Evolutionary conservation across 495 filamentous ascomycete genomes (phyloP).

Genomic region (Pyronema omphalodes): DNA sequence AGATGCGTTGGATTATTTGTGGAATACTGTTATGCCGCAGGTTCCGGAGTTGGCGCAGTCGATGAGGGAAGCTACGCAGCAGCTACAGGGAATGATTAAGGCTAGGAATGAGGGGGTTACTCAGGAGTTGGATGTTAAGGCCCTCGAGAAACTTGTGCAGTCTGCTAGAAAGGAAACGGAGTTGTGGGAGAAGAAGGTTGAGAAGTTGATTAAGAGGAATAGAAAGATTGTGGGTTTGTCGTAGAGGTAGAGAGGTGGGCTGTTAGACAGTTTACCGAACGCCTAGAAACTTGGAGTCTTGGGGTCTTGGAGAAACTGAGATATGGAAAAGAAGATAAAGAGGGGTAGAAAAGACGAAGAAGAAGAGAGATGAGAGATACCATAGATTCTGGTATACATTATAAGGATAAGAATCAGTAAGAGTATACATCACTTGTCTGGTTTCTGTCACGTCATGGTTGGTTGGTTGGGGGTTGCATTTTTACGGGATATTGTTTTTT

Average conservation of each 20-base stretch:
- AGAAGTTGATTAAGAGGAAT: conserved; percentile 43
- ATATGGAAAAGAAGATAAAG: too few relatives aligned
- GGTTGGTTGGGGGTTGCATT: too few relatives aligned
- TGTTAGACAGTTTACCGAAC: too few relatives aligned
- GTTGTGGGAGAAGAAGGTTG: conserved; percentile 46
- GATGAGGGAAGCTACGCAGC: not conserved
- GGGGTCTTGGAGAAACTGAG: too few relatives aligned
- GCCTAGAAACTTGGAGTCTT: too few relatives aligned
- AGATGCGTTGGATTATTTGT: not conserved
- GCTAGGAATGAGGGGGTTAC: conserved; percentile 13
- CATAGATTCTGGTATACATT: too few relatives aligned
- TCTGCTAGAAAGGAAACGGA: conserved; percentile 49
- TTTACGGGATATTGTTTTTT: too few relatives aligned
- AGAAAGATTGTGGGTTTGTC: conserved; percentile 25
- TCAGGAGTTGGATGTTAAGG: conserved; percentile 26
- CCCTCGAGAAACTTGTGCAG: conserved; percentile 40
- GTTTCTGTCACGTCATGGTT: too few relatives aligned
- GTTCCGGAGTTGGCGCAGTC: not conserved
- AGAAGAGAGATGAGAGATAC: too few relatives aligned
- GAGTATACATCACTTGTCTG: too few relatives aligned
- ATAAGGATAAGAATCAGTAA: too few relatives aligned
- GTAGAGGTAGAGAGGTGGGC: conserved; percentile 3
- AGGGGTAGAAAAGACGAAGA: too few relatives aligned
- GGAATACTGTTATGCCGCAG: not conserved
- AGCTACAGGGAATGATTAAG: not conserved